Percentiles rank a stretch among this genome's conserved stretches.
Conservation (phyloP, 495 filamentous ascomycete species). For the Clohesyomyces aquaticus region DNA sequence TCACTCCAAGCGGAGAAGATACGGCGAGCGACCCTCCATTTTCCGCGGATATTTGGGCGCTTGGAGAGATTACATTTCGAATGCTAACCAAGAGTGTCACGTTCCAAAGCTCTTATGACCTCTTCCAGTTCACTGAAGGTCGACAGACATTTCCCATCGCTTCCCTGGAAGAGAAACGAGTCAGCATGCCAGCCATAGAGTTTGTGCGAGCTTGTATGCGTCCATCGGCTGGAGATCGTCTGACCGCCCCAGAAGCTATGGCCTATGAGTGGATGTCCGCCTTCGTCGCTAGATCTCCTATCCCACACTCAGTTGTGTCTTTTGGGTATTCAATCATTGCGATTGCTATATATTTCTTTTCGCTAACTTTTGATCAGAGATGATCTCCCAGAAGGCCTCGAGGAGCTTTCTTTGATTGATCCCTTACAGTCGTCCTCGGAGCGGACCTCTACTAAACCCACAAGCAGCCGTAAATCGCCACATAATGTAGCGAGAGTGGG, state of each 20-base stretch:
- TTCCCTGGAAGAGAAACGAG: neutral
- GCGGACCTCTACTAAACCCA: too few species aligned
- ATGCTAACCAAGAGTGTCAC: conserved; percentile 6
- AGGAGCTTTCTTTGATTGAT: too few species aligned
- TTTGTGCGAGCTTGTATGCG: neutral
- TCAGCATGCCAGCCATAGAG: neutral
- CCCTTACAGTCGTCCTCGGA: too few species aligned
- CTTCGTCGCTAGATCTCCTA: too few species aligned
- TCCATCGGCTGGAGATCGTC: neutral
- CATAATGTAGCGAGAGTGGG: too few species aligned
- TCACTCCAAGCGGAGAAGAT: neutral
- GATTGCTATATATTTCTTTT: too few species aligned
- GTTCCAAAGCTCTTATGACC: conserved; percentile 8
- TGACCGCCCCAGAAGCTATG: neutral
- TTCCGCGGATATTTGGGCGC: conserved; percentile 19
- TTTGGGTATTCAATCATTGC: too few species aligned
- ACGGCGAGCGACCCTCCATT: too few species aligned
- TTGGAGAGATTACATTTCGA: conserved; percentile 12
- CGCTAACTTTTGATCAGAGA: too few species aligned
- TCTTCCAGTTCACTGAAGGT: conserved; percentile 6
- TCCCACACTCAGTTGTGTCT: too few species aligned
- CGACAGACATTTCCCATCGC: neutral
- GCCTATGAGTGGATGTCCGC: conserved; percentile 7
- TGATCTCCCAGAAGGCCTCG: too few species aligned
- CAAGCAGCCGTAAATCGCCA: too few species aligned